phyloP scores from a whole-genome alignment of 2,329 filamentous ascomycete genomes.

The Hypoxylon sp. region DNA sequence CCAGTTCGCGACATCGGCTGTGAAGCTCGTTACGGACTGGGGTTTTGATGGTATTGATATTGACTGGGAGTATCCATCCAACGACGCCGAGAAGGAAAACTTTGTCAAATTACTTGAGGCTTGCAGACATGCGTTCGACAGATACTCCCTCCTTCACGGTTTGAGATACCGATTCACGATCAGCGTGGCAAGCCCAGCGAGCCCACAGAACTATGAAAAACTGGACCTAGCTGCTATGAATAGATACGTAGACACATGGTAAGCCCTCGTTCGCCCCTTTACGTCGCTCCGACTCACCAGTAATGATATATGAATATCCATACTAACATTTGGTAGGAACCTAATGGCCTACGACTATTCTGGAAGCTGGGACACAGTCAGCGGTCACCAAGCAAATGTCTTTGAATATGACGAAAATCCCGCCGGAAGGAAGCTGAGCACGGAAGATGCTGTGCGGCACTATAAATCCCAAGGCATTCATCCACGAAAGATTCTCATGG shows the following conservation, averaged over 20 bases:
- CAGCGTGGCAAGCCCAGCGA: conserved; percentile 67
- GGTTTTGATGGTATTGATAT: conserved; percentile 71
- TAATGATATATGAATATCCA: not conserved
- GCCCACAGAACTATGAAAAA: conserved; percentile 63
- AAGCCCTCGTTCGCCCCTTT: conserved; percentile 7
- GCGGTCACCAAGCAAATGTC: conserved; percentile 80
- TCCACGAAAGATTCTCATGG: conserved; percentile 77
- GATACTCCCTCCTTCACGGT: conserved; percentile 50
- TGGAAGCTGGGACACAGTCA: conserved; percentile 74
- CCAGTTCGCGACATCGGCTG: conserved; percentile 77
- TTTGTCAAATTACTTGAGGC: conserved; percentile 62
- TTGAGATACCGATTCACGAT: conserved; percentile 64
- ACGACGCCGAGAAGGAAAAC: conserved; percentile 58
- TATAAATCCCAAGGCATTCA: conserved; percentile 74
- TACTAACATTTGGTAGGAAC: conserved; percentile 52
- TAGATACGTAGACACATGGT: conserved; percentile 70
- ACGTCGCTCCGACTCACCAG: not conserved
- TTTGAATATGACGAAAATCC: conserved; percentile 67
- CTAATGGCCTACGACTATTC: conserved; percentile 81
- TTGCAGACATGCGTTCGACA: conserved; percentile 58
- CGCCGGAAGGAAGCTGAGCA: conserved; percentile 76
- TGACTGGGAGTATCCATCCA: conserved; percentile 70
- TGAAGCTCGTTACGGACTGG: conserved; percentile 78
- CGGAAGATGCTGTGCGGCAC: conserved; percentile 73
- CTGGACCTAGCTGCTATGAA: conserved; percentile 71